Evolutionary conservation across 2,329 filamentous ascomycete genomes (phyloP), one percentile per base, ranked within the genome.

Genomic region (Fusarium sp.): DNA sequence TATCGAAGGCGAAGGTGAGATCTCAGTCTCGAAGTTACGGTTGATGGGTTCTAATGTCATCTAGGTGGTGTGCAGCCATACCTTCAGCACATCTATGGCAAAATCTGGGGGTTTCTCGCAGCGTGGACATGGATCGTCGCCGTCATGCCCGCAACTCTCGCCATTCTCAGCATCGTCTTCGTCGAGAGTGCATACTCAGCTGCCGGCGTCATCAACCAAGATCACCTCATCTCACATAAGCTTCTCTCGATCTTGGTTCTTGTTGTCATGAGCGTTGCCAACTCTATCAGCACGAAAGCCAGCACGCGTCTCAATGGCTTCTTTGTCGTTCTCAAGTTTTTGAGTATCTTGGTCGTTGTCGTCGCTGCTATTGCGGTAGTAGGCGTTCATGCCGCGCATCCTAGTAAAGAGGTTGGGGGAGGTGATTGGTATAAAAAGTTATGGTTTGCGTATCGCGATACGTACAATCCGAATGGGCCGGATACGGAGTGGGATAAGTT

Each of bases 41-140:
- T 20, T 20, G 20, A 20, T 20, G 20, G 20, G 20, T 20, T 23
- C 67, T 72, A 32, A 73, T 21, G 14, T 14, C 2, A 1, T 16
- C 1, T 25, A 82, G 87, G 88, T 7, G 89, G 89, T 18, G 85
- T 90, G 48, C 88, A 90, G 72, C 87, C 88, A 16, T 90, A 89
- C 69, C 82, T 91, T 9, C 82, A 84, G 69, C 84, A 88, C 74
- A 85, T 90, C 34, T 90, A 85, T 65, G 88, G 88, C 30, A 87
- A 90, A 51, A 78, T 87, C 4, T 84, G 85, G 50, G 88, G 88
- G n/a, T 90, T 90, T 71, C 76, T 90, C 7, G 87, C 87, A 8
- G 87, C 88, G 0, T 91, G 88, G 88, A 88, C 88, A 0, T 90
- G 88, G 86, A 85, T 90, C 56, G 83, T 90, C 8, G 87, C 86